These are phyloP conservation scores for Schizochytrium sp. DNA, from an alignment of 108 stramenopile species.

Conservation along the genomic window DNA sequence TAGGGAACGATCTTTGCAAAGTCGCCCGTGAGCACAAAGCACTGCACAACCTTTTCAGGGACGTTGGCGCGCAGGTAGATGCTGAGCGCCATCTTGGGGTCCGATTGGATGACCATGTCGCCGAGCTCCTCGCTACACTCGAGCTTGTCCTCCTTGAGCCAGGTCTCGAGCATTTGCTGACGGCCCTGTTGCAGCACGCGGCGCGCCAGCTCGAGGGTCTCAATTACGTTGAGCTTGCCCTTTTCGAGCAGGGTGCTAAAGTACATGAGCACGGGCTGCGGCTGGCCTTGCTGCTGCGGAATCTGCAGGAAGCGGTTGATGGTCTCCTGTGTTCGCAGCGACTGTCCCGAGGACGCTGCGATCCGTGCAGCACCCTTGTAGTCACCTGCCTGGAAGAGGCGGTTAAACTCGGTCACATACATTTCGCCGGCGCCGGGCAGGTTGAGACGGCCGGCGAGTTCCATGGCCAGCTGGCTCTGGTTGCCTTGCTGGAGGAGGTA, in stretches of 20 bases:
- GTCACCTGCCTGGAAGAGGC: constrained; percentile 74
- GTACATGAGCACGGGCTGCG: constrained; percentile 95
- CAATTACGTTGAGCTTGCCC: constrained; percentile 87
- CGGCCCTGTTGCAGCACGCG: constrained; percentile 91
- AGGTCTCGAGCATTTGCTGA: constrained; percentile 93
- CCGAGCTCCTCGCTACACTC: constrained; percentile 90
- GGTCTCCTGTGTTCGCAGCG: constrained; percentile 90
- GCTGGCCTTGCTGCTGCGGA: constrained; percentile 84
- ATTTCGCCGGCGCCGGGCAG: constrained; percentile 94
- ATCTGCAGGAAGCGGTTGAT: constrained; percentile 94
- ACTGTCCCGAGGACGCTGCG: constrained; percentile 70
- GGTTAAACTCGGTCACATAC: constrained; percentile 84
- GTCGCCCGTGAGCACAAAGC: constrained; percentile 95
- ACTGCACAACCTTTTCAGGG: constrained; percentile 95
- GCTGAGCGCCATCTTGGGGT: constrained; percentile 88
- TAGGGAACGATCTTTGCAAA: constrained; percentile 98
- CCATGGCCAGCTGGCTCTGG: constrained; percentile 81
- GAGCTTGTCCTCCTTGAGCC: constrained; percentile 95
- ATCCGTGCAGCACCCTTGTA: constrained; percentile 81
- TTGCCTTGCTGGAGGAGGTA: constrained; percentile 85
- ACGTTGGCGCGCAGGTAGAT: constrained; percentile 89
- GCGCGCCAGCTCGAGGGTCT: constrained; percentile 92
- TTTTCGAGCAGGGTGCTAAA: constrained; percentile 89
- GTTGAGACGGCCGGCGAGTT: constrained; percentile 83
- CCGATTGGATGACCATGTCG: constrained; percentile 85